Conservation (phyloP, 75 land plant genomes). For the Larix kaempferi region DNA sequence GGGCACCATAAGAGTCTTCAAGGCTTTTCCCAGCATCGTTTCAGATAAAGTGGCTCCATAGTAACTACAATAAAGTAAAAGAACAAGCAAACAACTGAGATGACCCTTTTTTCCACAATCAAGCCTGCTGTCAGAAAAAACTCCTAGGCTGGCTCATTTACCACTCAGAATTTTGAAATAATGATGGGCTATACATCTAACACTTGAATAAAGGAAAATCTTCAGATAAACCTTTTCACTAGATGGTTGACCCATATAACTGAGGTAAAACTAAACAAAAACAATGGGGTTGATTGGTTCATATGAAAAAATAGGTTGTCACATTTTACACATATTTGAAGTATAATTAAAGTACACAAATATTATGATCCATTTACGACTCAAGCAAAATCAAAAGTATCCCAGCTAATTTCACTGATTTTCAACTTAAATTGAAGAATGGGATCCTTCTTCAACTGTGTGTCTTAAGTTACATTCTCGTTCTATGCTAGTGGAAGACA, state of each 20-base stretch:
- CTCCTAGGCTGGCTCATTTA: not conserved
- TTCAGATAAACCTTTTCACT: not conserved
- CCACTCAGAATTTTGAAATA: not conserved
- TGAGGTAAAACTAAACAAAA: not conserved
- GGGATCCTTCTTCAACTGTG: too few relatives aligned
- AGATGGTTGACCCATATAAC: too few relatives aligned
- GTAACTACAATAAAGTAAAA: constrained; percentile 38
- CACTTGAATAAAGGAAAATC: not conserved
- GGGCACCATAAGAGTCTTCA: constrained; percentile 56
- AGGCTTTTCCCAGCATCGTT: constrained; percentile 73
- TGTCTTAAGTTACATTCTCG: too few relatives aligned
- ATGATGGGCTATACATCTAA: not conserved
- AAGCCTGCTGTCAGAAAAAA: not conserved
- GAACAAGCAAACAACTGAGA: constrained; percentile 1
- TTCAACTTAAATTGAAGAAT: too few relatives aligned
- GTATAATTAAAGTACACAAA: not conserved
- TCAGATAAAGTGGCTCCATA: constrained; percentile 93
- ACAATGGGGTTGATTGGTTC: too few relatives aligned
- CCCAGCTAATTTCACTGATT: too few relatives aligned
- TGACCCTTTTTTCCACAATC: not conserved
- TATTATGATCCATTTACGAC: too few relatives aligned
- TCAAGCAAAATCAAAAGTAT: too few relatives aligned
- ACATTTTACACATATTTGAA: not conserved
- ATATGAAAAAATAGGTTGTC: not conserved
- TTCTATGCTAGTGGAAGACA: too few relatives aligned